Base-by-base conservation (phyloP, 2,329 filamentous ascomycete species). In the Grosmannia huntii region DNA sequence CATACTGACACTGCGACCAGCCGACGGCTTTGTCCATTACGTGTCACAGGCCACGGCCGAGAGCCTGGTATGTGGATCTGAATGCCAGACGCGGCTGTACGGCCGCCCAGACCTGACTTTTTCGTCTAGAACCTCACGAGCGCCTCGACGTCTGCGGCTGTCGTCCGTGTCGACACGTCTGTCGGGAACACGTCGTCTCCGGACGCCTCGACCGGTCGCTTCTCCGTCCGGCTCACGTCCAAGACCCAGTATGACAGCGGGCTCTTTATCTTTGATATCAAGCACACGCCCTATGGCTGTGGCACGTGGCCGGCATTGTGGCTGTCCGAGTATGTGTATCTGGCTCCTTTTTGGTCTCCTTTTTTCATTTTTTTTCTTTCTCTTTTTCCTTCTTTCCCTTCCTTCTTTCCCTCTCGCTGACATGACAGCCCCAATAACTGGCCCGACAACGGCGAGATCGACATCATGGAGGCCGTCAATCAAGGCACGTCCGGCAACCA, bases 231-330 rank as follows among this genome's bases (percentile, higher is more conserved):
- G 16, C 71, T 86, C 58, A 75, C 81, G 60, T 86, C 83, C 41
- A 83, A 80, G 65, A 72, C 68, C 51, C 77, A 77, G 51, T 86
- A 85, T 68, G 69, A 82, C 64, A 70, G 67, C n/a, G 84, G 83
- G 0, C 77, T 86, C n/a, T 86, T 86, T 70, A 72, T 86, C 64
- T 86, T 86, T 64, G 82, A 86, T 65, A 73, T 86, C 62, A 74
- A 77, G 60, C 83, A 86, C 69, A 80, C 79, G 0, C 84, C 83
- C 0, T 80, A 75, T 64, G 83, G 82, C 49, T 86, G 83, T 65
- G 82, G 76, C 4, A 82, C 77, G 25, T 87, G 81, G 84, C 81
- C 82, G 2, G 77, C 85, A 0, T 74, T 88, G 12, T 87, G 85
- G 85, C 73, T 87, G 7, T 74, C 76, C 0, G 84, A 87, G 63